phyloP scores from a whole-genome alignment of 176 grass and related monocot species.

The Zea mays region Zm-B73-REFERENCE-NAM-5.0 NC_050102.1:124078501-124079000 shows the following conservation, averaged over 20 bases:
- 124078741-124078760: neutral
- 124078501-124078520: no score
- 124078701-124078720: slow-evolving; percentile 14
- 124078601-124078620: neutral
- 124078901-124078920: no score
- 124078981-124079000: no score
- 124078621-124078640: slow-evolving; percentile 1
- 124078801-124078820: no score
- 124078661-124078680: neutral
- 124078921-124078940: no score
- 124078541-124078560: neutral
- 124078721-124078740: slow-evolving; percentile 27
- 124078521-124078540: neutral
- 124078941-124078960: no score
- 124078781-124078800: no score
- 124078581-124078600: neutral
- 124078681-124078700: neutral
- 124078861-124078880: no score
- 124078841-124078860: no score
- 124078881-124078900: neutral
- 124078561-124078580: neutral
- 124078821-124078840: no score
- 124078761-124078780: no score
- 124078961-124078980: no score
- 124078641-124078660: slow-evolving; percentile 19